Evolutionary conservation across 495 filamentous ascomycete genomes (phyloP).

Genomic region (Aspergillus carlsbadensis): DNA sequence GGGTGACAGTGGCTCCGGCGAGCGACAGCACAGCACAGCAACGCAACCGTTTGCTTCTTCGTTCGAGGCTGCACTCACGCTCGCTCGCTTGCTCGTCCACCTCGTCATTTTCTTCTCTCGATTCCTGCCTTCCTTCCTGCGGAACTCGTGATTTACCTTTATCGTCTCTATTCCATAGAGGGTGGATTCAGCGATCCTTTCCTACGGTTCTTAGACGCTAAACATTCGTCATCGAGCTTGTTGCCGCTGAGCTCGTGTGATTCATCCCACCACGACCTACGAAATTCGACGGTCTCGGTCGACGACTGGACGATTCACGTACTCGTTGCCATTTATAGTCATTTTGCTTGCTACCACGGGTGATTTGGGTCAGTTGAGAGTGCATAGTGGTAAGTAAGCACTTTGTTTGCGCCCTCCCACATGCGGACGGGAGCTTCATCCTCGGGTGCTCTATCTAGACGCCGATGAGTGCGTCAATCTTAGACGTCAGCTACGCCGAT

Average conservation of each 20-base stretch:
- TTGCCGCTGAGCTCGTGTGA: background rate
- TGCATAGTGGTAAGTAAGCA: background rate
- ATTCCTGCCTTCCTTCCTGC: background rate
- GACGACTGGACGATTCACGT: background rate
- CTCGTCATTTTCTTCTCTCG: background rate
- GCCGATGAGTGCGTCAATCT: no score
- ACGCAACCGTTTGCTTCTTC: conserved; percentile 10
- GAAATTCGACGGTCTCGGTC: background rate
- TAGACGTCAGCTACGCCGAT: no score
- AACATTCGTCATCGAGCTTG: background rate
- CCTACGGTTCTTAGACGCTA: background rate
- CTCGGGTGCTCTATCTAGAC: background rate
- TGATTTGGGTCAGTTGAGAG: no score
- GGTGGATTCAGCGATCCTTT: no score
- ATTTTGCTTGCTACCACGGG: no score
- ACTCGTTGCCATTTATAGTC: background rate
- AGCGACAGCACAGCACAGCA: conserved; percentile 27
- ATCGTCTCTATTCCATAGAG: no score
- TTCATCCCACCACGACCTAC: background rate
- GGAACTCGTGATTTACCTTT: background rate
- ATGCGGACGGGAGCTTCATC: conserved; percentile 6
- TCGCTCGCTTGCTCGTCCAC: background rate
- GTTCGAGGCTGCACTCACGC: background rate
- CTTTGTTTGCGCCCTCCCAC: conserved; percentile 6
- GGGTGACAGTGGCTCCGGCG: conserved; percentile 16